Conservation (phyloP, 169 alveolate species). For the Eimeria sp. region DNA sequence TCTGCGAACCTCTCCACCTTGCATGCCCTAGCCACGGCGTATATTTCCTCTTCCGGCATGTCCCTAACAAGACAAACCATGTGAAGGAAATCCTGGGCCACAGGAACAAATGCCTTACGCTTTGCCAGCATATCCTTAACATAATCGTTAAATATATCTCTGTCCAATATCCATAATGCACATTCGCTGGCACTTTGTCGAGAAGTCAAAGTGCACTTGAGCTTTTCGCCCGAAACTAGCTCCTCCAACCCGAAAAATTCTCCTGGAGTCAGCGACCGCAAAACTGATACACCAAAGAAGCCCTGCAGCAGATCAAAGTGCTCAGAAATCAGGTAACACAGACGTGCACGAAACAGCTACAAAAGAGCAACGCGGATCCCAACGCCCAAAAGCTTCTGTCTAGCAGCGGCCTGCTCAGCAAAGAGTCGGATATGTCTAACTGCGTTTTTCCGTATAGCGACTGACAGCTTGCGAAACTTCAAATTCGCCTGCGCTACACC, state of each 20-base stretch:
- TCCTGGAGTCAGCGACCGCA: constrained; percentile 61
- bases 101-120: constrained; percentile 75
- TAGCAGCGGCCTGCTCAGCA: not conserved
- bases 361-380: not conserved
- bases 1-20: constrained; percentile 77
- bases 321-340: not conserved
- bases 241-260: constrained; percentile 81
- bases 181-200: constrained; percentile 73
- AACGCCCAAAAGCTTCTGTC: not conserved
- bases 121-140: constrained; percentile 70
- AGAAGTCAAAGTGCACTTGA: constrained; percentile 50
- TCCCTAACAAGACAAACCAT: constrained; percentile 75
- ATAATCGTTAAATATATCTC: constrained; percentile 59
- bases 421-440: not conserved
- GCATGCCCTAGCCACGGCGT: constrained; percentile 77
- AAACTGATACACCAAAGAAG: constrained; percentile 72
- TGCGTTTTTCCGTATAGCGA: not conserved
- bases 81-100: constrained; percentile 62
- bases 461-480: constrained; percentile 80
- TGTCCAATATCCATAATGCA: constrained; percentile 73
- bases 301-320: constrained; percentile 41
- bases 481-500: constrained; percentile 81
- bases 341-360: not conserved
- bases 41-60: constrained; percentile 49
- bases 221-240: constrained; percentile 71